phyloP scores from a whole-genome alignment of 164 flowering plant species.

The Magnolia changhungtana region DNA sequence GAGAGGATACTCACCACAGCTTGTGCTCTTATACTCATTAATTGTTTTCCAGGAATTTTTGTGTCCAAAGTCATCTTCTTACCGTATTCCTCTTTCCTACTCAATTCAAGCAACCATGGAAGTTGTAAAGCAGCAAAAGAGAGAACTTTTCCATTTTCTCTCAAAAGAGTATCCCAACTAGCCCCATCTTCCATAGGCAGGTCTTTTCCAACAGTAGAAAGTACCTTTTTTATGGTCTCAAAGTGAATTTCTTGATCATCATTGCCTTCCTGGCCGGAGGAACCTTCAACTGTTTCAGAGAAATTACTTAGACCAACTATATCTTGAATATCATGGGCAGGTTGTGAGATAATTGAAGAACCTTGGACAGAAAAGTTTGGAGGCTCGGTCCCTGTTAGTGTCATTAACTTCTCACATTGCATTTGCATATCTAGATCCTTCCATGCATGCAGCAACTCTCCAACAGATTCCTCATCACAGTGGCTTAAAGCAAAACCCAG shows the following conservation, averaged over 20 bases:
- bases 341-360: conserved; percentile 31
- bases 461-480: conserved; percentile 90
- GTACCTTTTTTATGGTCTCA: conserved; percentile 27
- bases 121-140: conserved; percentile 73
- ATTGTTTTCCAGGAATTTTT: conserved; percentile 28
- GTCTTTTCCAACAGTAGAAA: conserved; percentile 51
- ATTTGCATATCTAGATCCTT: conserved; percentile 87
- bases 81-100: conserved; percentile 36
- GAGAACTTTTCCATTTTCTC: conserved; percentile 62
- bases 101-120: conserved; percentile 85
- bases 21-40: conserved; percentile 45
- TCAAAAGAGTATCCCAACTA: conserved; percentile 49
- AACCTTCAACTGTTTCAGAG: conserved; percentile 24
- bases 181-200: conserved; percentile 39
- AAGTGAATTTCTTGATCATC: conserved; percentile 36
- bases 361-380: conserved; percentile 40
- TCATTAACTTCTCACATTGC: conserved; percentile 64
- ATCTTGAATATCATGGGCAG: conserved; percentile 30
- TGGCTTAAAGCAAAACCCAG: conserved; percentile 90
- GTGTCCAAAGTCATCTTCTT: conserved; percentile 25
- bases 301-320: conserved; percentile 23
- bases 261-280: conserved; percentile 14
- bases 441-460: conserved; percentile 90
- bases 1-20: conserved; percentile 58
- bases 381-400: conserved; percentile 52